Percentiles rank a stretch among this genome's conserved stretches.
Evolutionary conservation across 225 moss, liverwort and hornwort genomes (phyloP).

Genomic region (Thuidium tamariscinum): DNA sequence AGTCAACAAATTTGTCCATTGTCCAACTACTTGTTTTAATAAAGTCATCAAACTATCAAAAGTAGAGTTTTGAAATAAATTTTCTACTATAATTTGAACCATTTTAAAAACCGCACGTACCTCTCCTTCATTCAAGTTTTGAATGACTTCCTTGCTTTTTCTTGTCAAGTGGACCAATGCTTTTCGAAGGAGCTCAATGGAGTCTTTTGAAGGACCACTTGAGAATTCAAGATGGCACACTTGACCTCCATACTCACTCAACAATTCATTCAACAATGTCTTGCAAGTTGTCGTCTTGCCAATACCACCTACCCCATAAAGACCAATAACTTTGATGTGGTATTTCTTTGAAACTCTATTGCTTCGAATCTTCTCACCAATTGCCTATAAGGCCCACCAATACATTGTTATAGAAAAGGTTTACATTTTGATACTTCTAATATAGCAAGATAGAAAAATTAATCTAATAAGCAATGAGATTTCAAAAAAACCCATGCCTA

Average conservation of each 20-base stretch:
- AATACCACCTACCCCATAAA: background rate
- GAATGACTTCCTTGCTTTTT: background rate
- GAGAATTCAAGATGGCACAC: background rate
- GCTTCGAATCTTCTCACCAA: background rate
- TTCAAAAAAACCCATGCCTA: background rate
- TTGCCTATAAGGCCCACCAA: background rate
- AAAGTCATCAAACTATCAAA: background rate
- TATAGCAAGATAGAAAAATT: background rate
- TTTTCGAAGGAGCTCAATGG: background rate
- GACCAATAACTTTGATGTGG: background rate
- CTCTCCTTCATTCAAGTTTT: background rate
- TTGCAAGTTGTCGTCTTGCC: background rate
- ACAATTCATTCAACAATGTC: background rate
- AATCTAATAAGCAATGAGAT: background rate
- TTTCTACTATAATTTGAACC: background rate
- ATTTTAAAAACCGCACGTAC: background rate
- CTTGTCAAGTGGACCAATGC: background rate
- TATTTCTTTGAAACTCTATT: accelerated
- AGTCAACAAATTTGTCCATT: accelerated
- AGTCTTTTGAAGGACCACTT: background rate
- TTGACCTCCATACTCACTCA: background rate
- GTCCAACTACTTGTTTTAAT: background rate
- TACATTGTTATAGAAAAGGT: background rate
- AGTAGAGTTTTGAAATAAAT: accelerated
- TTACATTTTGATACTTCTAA: background rate